Percentiles rank a stretch among this genome's conserved stretches.
These are phyloP conservation scores for Allantophomopsis cytisporea DNA, from an alignment of 2,329 filamentous ascomycete species.

Conservation along the genomic window DNA sequence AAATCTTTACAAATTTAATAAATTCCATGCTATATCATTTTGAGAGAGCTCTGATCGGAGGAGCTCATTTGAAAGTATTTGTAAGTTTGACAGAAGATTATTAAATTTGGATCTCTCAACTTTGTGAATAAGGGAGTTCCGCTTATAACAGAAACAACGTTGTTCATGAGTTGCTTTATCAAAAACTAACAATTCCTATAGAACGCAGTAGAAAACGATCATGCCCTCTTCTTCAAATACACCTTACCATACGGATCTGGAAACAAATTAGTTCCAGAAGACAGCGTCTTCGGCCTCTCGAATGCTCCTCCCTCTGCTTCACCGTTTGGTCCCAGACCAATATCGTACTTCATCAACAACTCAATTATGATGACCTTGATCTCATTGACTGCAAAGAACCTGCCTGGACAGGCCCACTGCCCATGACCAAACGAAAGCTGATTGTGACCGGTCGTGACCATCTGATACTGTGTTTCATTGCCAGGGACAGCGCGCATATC, in stretches of 20 bases:
- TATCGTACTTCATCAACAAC: constrained; percentile 9
- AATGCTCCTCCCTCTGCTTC: neutral
- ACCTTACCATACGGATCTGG: constrained; percentile 2
- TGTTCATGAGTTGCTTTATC: too few species aligned
- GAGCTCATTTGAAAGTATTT: too few species aligned
- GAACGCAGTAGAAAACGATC: too few species aligned
- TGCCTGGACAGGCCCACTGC: constrained; percentile 7
- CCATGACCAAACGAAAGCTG: constrained; percentile 5
- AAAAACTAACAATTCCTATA: too few species aligned
- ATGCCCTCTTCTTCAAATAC: constrained; percentile 1
- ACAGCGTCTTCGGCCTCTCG: neutral
- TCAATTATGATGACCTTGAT: constrained; percentile 9
- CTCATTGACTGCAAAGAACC: constrained; percentile 12
- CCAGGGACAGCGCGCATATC: neutral
- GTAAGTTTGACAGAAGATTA: too few species aligned
- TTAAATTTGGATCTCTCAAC: too few species aligned
- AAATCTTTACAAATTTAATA: too few species aligned
- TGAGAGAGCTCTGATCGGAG: too few species aligned
- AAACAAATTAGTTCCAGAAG: neutral
- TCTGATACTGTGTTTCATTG: constrained; percentile 3
- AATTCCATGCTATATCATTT: too few species aligned
- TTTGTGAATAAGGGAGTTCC: too few species aligned
- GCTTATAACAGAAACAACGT: too few species aligned
- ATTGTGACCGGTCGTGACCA: constrained; percentile 2
- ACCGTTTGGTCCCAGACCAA: constrained; percentile 1